Evolutionary conservation across 768 basidiomycete species (phyloP).

Genomic region (Daedalea quercina): DNA sequence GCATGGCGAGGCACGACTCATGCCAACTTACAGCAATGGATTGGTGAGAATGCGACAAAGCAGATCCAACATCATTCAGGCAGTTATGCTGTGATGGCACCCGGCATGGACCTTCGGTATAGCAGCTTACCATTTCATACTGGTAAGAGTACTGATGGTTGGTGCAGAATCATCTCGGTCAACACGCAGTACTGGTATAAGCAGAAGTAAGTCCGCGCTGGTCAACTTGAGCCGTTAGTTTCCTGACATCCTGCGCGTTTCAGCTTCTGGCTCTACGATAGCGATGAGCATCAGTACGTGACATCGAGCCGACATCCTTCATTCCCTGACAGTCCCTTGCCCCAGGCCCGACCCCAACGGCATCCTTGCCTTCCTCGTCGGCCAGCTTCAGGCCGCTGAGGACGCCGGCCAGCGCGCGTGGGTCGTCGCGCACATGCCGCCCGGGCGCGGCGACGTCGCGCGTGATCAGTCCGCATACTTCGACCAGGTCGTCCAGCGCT

Average conservation of each 20-base stretch:
- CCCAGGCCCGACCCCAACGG: constrained; percentile 52
- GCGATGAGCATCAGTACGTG: constrained; percentile 37
- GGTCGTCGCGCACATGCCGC: constrained; percentile 58
- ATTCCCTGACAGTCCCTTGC: background rate
- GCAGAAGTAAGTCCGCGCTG: constrained; percentile 34
- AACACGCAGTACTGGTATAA: constrained; percentile 62
- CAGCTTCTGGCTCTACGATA: constrained; percentile 59
- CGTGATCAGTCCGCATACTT: constrained; percentile 61
- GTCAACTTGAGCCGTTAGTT: background rate
- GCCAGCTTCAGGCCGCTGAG: constrained; percentile 53
- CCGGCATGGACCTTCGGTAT: constrained; percentile 44
- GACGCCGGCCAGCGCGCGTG: constrained; percentile 52
- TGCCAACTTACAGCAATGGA: constrained; percentile 33
- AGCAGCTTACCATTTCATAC: too few species aligned
- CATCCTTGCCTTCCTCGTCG: constrained; percentile 45
- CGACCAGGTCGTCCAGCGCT: constrained; percentile 54
- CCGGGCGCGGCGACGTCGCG: constrained; percentile 40
- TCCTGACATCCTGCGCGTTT: background rate
- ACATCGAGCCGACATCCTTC: background rate
- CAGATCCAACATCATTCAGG: constrained; percentile 45
- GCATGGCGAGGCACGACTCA: background rate
- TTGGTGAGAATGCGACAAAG: constrained; percentile 33
- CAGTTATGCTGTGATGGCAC: constrained; percentile 43
- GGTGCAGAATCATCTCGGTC: constrained; percentile 45
- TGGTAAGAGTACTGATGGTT: too few species aligned